These are phyloP conservation scores for Suhomyces xylopsoci DNA, from an alignment of 805 yeast genomes.

Conservation along the genomic window DNA sequence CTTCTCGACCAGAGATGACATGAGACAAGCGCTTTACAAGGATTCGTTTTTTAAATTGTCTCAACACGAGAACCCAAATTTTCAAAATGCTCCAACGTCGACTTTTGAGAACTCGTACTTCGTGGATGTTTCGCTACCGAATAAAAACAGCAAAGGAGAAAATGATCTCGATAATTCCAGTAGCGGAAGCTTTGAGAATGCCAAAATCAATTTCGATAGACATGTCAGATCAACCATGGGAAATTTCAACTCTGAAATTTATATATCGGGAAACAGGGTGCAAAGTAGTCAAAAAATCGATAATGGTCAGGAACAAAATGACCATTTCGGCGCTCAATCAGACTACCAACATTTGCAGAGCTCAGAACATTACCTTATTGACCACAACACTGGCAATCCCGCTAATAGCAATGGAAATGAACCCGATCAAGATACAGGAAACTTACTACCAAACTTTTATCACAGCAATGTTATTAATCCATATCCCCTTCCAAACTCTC, in stretches of 20 bases:
- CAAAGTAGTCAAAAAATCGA: not conserved
- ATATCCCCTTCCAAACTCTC: conserved; percentile 6
- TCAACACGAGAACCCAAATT: conserved; percentile 1
- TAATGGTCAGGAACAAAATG: not conserved
- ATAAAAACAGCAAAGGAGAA: not conserved
- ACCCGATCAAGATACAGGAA: not conserved
- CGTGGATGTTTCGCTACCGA: not conserved
- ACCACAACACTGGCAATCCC: not conserved
- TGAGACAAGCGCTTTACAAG: conserved; percentile 10
- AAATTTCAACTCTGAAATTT: not conserved
- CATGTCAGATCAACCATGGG: conserved; percentile 2
- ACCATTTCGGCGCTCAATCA: not conserved
- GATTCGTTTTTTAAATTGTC: conserved; percentile 9
- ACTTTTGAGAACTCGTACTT: not conserved
- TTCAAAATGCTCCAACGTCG: not conserved
- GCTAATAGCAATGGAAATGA: not conserved
- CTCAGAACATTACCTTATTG: not conserved
- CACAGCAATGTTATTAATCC: conserved; percentile 8
- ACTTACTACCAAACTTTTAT: not conserved
- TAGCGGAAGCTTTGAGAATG: conserved; percentile 5
- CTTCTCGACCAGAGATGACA: conserved; percentile 9
- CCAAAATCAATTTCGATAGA: conserved; percentile 1
- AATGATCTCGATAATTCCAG: conserved; percentile 4
- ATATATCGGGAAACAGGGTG: not conserved
- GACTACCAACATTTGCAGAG: not conserved